Evolutionary conservation across 2,329 filamentous ascomycete species (phyloP), one percentile per base, ranked within the genome.

Genomic region (Ophiostoma triangulosporum): DNA sequence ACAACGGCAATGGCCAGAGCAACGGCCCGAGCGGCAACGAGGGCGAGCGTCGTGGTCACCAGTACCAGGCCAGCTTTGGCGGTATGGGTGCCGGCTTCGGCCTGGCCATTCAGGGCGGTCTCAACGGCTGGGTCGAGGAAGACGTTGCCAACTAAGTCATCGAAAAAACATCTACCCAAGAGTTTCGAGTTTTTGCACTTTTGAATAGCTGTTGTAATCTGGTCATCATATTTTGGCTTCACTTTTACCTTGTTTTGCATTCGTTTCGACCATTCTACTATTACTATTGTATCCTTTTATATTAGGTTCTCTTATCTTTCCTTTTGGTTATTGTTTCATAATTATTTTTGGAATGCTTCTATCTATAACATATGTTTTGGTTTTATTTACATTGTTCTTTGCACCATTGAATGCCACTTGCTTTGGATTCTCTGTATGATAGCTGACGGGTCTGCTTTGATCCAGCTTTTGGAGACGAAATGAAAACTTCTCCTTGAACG

Each of bases 41-140:
- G 26, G 73, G 73, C 36, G 75, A 80, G 65, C 75, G 80, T 52
- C 73, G 80, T 54, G 80, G 80, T 11, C 81, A 84, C 62, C 80
- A 83, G 58, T 84, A 84, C 65, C 80, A 83, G 65, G 72, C 74
- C 29, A 81, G 77, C 66, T 83, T 74, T 56, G 74, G 77, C 55
- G 77, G 78, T 26, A 78, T 80, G 69, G 76, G 75, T 22, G 69
- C 70, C 20, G 78, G 77, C 3, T 81, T 78, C 56, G 80, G 60
- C 12, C 70, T 83, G 12, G 78, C 77, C 35, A 81, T 83, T 53
- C 78, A 82, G 63, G 75, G 78, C 57, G 77, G 77, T 6, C 66
- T 84, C 60, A 83, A 82, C 59, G 80, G 80, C 53, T 84, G 81
- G 81, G 78, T 79, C 33, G 80, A 84, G 66, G 80, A 84, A 64